These are phyloP conservation scores for Leptomonas seymouri DNA, from an alignment of 208 protist genomes.

Conservation along the genomic window DNA sequence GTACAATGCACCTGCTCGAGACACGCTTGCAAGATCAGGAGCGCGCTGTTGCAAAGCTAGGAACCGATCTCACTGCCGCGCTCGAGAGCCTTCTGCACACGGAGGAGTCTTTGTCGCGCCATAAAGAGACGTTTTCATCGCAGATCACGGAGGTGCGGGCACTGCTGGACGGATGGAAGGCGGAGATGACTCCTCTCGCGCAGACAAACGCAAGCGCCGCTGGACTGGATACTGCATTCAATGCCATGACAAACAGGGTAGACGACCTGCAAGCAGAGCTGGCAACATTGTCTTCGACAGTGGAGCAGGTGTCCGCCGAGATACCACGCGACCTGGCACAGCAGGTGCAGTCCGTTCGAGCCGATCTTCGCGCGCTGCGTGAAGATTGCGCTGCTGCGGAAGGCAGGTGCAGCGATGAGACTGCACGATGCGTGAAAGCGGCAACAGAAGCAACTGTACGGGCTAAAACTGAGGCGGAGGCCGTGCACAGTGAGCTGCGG, in stretches of 20 bases:
- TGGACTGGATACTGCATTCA: not conserved
- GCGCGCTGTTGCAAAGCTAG: slow-evolving; percentile 24
- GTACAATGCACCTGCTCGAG: slow-evolving; percentile 23
- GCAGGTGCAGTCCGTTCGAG: not conserved
- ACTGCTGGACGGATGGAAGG: not conserved
- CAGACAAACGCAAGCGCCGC: not conserved
- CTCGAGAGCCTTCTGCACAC: slow-evolving; percentile 34
- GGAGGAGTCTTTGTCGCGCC: slow-evolving; percentile 23
- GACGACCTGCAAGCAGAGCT: not conserved
- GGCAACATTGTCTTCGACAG: not conserved
- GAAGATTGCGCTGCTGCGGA: slow-evolving; percentile 6
- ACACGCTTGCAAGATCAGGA: slow-evolving; percentile 22
- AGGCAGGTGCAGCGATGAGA: not conserved
- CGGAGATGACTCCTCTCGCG: not conserved
- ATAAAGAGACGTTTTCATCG: slow-evolving; percentile 2
- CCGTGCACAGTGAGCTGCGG: slow-evolving; percentile 1
- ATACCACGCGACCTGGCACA: not conserved
- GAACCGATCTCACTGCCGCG: slow-evolving; percentile 35
- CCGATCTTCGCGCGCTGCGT: slow-evolving; percentile 13
- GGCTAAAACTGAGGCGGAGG: not conserved
- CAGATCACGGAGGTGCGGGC: slow-evolving; percentile 18
- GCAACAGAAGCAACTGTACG: not conserved
- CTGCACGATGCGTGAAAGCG: not conserved
- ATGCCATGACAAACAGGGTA: not conserved
- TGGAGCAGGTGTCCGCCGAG: slow-evolving; percentile 7